Conservation (phyloP, 805 yeast species). For the Phaffomyces opuntiae region DNA sequence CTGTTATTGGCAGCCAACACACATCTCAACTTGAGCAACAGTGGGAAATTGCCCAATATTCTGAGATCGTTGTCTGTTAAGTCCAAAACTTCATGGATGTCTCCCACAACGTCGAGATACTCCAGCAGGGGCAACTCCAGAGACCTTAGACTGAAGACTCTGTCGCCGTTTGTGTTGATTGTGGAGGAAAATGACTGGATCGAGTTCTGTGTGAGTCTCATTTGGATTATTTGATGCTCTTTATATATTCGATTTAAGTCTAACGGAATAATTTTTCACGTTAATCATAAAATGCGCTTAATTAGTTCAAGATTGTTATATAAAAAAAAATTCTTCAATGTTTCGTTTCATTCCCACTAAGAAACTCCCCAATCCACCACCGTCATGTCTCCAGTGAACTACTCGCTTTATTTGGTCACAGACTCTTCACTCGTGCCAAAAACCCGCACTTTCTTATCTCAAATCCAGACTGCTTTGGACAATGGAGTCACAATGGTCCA, state of each 20-base stretch:
- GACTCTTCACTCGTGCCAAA: constrained; percentile 70
- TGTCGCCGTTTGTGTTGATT: constrained; percentile 33
- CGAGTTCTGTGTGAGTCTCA: constrained; percentile 51
- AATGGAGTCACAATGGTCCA: constrained; percentile 81
- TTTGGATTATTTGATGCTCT: no score
- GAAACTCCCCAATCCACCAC: no score
- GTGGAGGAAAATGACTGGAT: constrained; percentile 45
- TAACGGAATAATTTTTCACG: neutral
- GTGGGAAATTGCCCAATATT: constrained; percentile 44
- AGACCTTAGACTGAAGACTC: constrained; percentile 35
- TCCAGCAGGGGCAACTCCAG: constrained; percentile 37
- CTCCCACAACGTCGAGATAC: constrained; percentile 34
- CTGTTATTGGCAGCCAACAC: constrained; percentile 60
- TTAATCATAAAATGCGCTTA: neutral
- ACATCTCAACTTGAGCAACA: constrained; percentile 35
- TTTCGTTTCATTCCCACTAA: neutral
- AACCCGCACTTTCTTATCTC: constrained; percentile 46
- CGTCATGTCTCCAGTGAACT: constrained; percentile 28
- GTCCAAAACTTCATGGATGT: constrained; percentile 51
- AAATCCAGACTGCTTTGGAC: constrained; percentile 53
- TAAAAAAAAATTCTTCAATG: neutral
- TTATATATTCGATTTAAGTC: neutral
- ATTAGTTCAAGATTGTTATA: neutral
- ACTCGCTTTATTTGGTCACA: constrained; percentile 71
- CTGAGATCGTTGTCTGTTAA: constrained; percentile 68